phyloP scores from a whole-genome alignment of 805 yeast species.

The Scheffersomyces amazonensis region DNA sequence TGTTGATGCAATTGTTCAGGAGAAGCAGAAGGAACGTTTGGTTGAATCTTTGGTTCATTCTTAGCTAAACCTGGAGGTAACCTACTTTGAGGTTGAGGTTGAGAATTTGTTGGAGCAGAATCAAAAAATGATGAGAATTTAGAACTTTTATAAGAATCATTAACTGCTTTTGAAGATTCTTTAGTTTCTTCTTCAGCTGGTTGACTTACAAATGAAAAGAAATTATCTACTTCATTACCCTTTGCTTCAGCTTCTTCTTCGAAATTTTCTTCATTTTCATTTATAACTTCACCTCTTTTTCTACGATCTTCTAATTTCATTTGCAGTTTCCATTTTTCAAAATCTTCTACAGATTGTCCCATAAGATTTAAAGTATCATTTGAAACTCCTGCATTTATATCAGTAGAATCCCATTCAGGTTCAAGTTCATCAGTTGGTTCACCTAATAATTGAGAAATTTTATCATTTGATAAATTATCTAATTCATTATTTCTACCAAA shows the following conservation, averaged over 20 bases:
- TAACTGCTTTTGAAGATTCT: not conserved
- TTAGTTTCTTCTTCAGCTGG: slow-evolving; percentile 4
- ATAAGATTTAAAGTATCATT: slow-evolving; percentile 13
- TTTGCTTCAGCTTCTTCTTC: slow-evolving; percentile 13
- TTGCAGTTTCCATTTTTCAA: slow-evolving; percentile 56
- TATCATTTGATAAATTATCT: slow-evolving; percentile 29
- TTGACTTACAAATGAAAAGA: slow-evolving; percentile 36
- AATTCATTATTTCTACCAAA: slow-evolving; percentile 19
- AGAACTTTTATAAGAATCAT: slow-evolving; percentile 24
- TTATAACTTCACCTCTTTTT: slow-evolving; percentile 38
- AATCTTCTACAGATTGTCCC: slow-evolving; percentile 56
- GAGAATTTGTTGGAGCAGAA: not conserved
- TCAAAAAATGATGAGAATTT: slow-evolving; percentile 36
- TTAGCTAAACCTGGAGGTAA: slow-evolving; percentile 9
- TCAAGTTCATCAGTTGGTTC: slow-evolving; percentile 30
- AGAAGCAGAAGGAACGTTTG: not conserved
- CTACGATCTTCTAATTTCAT: slow-evolving; percentile 51
- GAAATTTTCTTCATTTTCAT: slow-evolving; percentile 7
- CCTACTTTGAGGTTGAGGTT: not conserved
- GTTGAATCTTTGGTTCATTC: not conserved
- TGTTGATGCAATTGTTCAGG: too few relatives aligned
- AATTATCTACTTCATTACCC: slow-evolving; percentile 42
- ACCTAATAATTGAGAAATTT: slow-evolving; percentile 33
- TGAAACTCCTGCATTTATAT: slow-evolving; percentile 17
- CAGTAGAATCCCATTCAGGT: slow-evolving; percentile 41